Evolutionary conservation across 1,139 yeast species (phyloP), one percentile per base, ranked within the genome.

Genomic region (Lodderomyces pseudojiufengensis): DNA sequence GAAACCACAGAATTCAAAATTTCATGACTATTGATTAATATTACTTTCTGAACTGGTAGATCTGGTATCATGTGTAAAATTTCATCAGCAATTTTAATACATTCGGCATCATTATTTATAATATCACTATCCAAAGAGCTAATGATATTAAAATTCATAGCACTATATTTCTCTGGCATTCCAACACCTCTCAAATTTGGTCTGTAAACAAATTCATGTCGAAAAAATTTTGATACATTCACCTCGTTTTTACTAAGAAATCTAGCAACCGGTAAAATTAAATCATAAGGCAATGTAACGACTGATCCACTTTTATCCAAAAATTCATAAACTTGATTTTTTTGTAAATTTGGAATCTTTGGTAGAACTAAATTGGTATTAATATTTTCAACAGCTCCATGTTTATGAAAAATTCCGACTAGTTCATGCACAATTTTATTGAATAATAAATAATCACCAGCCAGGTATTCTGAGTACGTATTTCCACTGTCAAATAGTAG

Each of bases 241-340:
- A 83, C 66, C 13, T 69, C 66, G 4, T 65, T 61, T 40, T 84
- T 78, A 5, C 97, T 88, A 24, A 92, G 59, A 36, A 78, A 70
- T 45, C 98, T 66, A 0, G 98, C 97, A 61, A 84, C 77, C 0
- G 99, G 97, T 26, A 88, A 61, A 0, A 95, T 84, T 43, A 90
- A 65, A 54, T 92, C 98, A 54, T 83, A 90, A 1, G 96, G 95
- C 26, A 94, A 60, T 43, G 88, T 95, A 24, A 94, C 61, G 5
- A 92, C 92, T 0, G 90, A 78, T 0, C 98, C 98, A 22, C 86
- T 80, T 36, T 78, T 73, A 51, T 92, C 97, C 42, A 94, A 62
- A 1, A 92, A 75, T 48, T 88, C 95, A 47, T 83, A 88, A 0
- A 85, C 82, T 32, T 72, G 73, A 13, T 72, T 74, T 13, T 77